Evolutionary conservation across 1,284 basidiomycete species (phyloP).

Genomic region (Pholiota adiposa): DNA sequence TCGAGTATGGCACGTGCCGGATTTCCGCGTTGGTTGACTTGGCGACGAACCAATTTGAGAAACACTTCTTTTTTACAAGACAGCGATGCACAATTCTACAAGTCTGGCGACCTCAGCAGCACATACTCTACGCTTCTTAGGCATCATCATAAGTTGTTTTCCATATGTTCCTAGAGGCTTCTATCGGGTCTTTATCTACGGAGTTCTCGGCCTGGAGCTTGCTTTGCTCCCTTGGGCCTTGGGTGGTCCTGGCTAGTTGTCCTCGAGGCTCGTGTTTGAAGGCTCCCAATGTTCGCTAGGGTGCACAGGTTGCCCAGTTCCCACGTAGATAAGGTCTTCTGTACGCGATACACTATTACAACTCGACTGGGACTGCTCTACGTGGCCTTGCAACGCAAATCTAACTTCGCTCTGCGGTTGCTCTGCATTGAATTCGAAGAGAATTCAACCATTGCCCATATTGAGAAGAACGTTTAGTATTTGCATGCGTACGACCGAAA

Average conservation of each 20-base stretch:
- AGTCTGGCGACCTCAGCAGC: conserved; percentile 11
- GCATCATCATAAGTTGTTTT: conserved; percentile 3
- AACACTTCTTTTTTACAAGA: conserved; percentile 9
- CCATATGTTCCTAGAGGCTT: conserved; percentile 17
- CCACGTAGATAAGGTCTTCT: no score
- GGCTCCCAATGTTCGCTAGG: neutral
- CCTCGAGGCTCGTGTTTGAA: neutral
- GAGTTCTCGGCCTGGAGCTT: neutral
- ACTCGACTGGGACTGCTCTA: no score
- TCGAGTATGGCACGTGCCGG: conserved; percentile 7
- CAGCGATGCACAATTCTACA: conserved; percentile 3
- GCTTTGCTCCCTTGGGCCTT: neutral
- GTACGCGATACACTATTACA: no score
- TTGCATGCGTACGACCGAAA: neutral
- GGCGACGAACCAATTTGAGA: conserved; percentile 1
- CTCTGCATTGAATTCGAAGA: neutral
- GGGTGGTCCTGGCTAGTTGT: no score
- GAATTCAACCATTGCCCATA: neutral
- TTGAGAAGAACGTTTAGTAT: neutral
- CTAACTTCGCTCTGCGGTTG: no score
- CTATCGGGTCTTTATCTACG: conserved; percentile 13
- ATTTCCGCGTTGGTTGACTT: neutral
- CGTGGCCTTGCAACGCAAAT: no score
- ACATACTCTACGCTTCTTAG: conserved; percentile 11
- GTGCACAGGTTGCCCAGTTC: no score